Base-by-base conservation (phyloP, 2,329 filamentous ascomycete species). In the Epichloe baconii region DNA sequence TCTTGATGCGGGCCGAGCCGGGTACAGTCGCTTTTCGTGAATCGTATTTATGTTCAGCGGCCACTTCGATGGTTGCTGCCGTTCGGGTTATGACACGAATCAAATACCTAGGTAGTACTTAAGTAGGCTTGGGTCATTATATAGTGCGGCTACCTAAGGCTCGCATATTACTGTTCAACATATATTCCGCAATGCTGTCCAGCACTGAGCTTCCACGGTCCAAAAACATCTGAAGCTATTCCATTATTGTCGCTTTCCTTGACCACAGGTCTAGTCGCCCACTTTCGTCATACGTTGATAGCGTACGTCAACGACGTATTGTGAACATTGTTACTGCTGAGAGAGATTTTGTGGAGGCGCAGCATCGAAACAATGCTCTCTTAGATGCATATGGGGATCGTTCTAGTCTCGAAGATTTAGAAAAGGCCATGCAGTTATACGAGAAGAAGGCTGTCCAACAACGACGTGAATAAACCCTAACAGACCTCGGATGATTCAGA, bases 301-400 rank as follows among this genome's bases (percentile, higher is more conserved):
- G 53, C 48, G 53, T 57, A 40, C 55, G 60, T 15, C 26, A 37
- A 50, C 62, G 60, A 34, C 63, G 60, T 26, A 53, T 57, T 21
- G 59, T 61, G 44, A 62, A 58, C 17, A 14, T 36, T 35, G 15
- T 35, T 6, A 23, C 23, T 45, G 58, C 63, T 45, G 67, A 71
- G 62, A 50, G 57, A 50, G 57, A 66, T 43, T 64, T 66, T 38
- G 59, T 58, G n/a, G 65, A 67, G 48, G 62, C 61, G 48, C 64
- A 64, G 54, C 62, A 62, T 40, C 63, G 63, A 46, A 68, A 73
- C 53, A 66, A 69, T 19, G 64, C 71, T 51, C 62, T 77, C 54
- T 65, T 75, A 62, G 69, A 76, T 37, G 69, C 74, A 52, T 77
- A 77, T 53, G 73, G 74, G 45, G 72, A 74, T 54, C 68, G 73